Evolutionary conservation across 2,329 filamentous ascomycete genomes (phyloP), one percentile per base, ranked within the genome.

Genomic region (Xylaria sp.): DNA sequence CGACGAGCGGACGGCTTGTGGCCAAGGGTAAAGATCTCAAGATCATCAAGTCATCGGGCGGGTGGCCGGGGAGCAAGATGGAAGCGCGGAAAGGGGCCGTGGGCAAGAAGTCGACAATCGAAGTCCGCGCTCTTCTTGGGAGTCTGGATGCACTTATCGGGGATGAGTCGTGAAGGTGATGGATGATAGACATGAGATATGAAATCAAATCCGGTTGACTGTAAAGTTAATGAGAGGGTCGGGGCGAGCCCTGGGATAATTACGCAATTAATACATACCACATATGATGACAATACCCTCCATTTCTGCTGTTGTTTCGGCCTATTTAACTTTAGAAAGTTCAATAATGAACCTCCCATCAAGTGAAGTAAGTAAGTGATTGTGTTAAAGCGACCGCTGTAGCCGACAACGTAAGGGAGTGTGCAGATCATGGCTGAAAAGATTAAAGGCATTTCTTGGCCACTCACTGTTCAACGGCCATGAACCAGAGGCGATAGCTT

Each of bases 11-110:
- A 2, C 69, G 62, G 10, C 75, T 86, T 33, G 60, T 65, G 1
- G 75, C 82, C 7, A 67, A 58, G 22, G 86, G 86, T 15, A 77
- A 81, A 45, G 84, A 78, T 17, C 78, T 87, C 13, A 68, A 76
- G 58, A 70, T 85, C 2, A 74, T 80, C 15, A 77, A 73, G 57
- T 66, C 66, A n/a, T 67, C 73, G 2, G 67, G 71, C 1, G 74
- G 76, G 1, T 78, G 77, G 73, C 76, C 77, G 3, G 76, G 78
- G 1, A 69, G 78, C 20, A 74, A 75, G 44, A 77, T 68, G 73
- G 77, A 77, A 4, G 76, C 78, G 1, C 68, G 79, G 11, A 75
- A 76, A 45, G 84, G 84, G 4, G 70, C 74, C 1, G 78, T 75
- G 17, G 75, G 73, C 1, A 55, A 66, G 6, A 77, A 20, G 44